Base-by-base conservation (phyloP, 257 asterid genomes). In the Capsicum chinense region DNA sequence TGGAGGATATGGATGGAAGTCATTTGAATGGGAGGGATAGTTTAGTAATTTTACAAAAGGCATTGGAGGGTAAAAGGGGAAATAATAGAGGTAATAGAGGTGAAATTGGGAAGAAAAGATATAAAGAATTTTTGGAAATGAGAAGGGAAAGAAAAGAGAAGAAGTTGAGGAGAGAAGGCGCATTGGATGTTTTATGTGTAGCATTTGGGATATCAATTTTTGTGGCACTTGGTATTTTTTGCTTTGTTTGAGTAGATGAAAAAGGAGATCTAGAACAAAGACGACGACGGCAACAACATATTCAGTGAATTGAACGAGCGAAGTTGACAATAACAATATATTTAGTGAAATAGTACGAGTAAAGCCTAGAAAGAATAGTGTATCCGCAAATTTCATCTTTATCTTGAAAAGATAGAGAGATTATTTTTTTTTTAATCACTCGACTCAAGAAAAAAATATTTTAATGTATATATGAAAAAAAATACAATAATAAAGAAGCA, bases 1-100 rank as follows among this genome's bases (percentile, higher is more conserved):
- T 93, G 85, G 98, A 93, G 89, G 93, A 95, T 87, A 86, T 93
- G 90, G 98, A 97, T 19, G 98, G 97, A n/a, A 84, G 16, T 84
- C 93, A 92, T 6, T 80, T 95, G 92, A 92, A 87, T 73, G 98
- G 98, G 85, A 92, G 81, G 94, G 97, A 93, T 16, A 93, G 98
- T 89, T 59, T 97, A 90, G 96, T 89, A 83, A 87, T 92, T 88
- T 50, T 97, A 35, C 91, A 90, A 2, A 87, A 88, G 83, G 95
- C 93, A 1, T 11, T 97, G 89, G 93, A 89, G 92, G 97, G 96
- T 11, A 90, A 85, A 85, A 93, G 84, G 80, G 96, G 95, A 42
- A 90, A 83, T 0, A 90, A 83, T 0, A 90, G 92, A 21, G 79
- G n/a, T 17, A 84, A 87, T 5, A 87, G 91, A 80, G 94, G 73